Conservation (phyloP, 495 filamentous ascomycete species). For the Aspergillus bridgeri region DNA sequence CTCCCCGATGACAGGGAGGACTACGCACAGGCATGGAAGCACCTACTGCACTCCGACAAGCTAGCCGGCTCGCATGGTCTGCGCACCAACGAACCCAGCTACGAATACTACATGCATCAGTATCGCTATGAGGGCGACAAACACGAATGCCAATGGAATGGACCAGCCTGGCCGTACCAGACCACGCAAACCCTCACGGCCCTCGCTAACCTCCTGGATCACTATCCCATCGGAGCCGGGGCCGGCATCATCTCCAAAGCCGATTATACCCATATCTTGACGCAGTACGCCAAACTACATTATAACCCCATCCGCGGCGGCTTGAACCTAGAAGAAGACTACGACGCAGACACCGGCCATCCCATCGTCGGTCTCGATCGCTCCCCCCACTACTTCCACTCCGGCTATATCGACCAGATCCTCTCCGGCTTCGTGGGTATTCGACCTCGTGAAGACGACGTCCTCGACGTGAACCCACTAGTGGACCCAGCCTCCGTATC, state of each 20-base stretch:
- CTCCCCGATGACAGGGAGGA: constrained; percentile 23
- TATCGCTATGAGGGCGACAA: constrained; percentile 25
- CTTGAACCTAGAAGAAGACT: constrained; percentile 29
- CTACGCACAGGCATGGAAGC: constrained; percentile 22
- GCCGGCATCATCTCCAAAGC: constrained; percentile 11
- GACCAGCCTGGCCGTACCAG: constrained; percentile 31
- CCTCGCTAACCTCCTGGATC: constrained; percentile 29
- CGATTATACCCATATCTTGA: constrained; percentile 25
- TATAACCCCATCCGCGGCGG: constrained; percentile 24
- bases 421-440: constrained; percentile 27
- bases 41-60: constrained; percentile 15
- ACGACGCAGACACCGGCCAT: constrained; percentile 23
- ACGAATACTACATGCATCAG: constrained; percentile 30
- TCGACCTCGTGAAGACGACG: constrained; percentile 23
- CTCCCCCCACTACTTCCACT: constrained; percentile 33
- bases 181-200: constrained; percentile 26
- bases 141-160: constrained; percentile 32
- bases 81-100: constrained; percentile 29
- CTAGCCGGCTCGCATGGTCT: constrained; percentile 25
- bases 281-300: constrained; percentile 26
- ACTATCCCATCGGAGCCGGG: constrained; percentile 22
- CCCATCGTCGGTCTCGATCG: constrained; percentile 23
- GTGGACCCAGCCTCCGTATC: constrained; percentile 12
- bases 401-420: constrained; percentile 27
- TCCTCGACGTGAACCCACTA: constrained; percentile 28